These are phyloP conservation scores for Bondarzewia mesenterica DNA, from an alignment of 1,284 basidiomycete genomes.

Conservation along the genomic window DNA sequence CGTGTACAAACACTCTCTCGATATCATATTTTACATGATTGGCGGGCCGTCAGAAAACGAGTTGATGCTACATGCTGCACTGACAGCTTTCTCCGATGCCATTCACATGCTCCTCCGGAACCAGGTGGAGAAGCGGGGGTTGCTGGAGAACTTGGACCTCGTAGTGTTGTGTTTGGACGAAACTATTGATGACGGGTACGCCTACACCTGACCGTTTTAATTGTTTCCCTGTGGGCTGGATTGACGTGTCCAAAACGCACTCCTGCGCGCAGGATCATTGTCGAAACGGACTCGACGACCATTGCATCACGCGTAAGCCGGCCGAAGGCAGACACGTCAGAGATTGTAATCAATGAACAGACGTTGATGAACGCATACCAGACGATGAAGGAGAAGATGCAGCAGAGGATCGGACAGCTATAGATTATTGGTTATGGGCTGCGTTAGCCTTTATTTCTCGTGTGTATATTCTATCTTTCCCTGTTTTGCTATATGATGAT, in stretches of 20 bases:
- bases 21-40: conserved; percentile 94
- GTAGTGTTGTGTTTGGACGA: conserved; percentile 93
- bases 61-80: conserved; percentile 86
- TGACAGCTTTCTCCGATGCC: conserved; percentile 84
- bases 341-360: conserved; percentile 99
- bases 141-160: conserved; percentile 93
- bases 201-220: no score
- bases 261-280: conserved; percentile 67
- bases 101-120: conserved; percentile 81
- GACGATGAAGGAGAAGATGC: conserved; percentile 77
- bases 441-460: background rate
- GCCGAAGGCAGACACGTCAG: conserved; percentile 87
- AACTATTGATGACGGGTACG: conserved; percentile 95
- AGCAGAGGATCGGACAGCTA: conserved; percentile 52
- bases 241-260: background rate
- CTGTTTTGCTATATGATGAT: background rate
- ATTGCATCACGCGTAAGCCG: conserved; percentile 94
- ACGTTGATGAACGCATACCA: conserved; percentile 89
- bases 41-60: conserved; percentile 90
- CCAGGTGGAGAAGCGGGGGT: conserved; percentile 91
- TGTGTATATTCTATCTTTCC: background rate
- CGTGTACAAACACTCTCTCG: conserved; percentile 89
- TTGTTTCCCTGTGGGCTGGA: background rate
- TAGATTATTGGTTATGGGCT: background rate
- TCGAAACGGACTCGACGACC: conserved; percentile 93